Base-by-base conservation (phyloP, 495 filamentous ascomycete species). In the Clavariopsis aquatica region DNA sequence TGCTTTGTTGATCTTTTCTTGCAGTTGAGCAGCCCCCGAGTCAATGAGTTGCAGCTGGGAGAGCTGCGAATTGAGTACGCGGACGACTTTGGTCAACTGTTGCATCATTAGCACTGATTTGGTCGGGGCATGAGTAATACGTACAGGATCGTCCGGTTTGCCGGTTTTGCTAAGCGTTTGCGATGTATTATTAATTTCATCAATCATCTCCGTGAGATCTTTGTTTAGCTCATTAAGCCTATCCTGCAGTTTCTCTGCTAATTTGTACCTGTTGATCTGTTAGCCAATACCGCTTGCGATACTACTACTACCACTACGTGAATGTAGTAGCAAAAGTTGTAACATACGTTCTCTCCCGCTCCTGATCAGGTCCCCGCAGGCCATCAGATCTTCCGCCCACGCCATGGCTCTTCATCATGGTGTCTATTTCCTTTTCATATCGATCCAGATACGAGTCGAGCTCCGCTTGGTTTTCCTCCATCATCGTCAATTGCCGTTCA, bases 381-480 rank as follows among this genome's bases (percentile, higher is more conserved):
- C 85, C 81, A 63, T 92, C 89, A 0, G 51, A 51, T 84, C 83
- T 23, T 1, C 62, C 57, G 45, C 49, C 36, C 52, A 80, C 81
- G 36, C 83, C 79, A 36, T 81, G 71, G 72, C 91, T 85, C 69
- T 89, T 87, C 62, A 94, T 89, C 80, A 98, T 85, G 62, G 89
- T 83, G 62, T 96, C 89, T 1, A 98, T 88, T 67, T 97, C 90
- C 19, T 79, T 79, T 76, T 99, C 95, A 71, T 97, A 99, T 58
- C 86, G 84, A 65, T 96, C 90, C 17, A 99, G 81, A 84, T 89
- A 92, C 31, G 80, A 80, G 54, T 85, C 85, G 28, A 99, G 78
- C 76, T 98, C 95, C 15, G 90, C 86, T 76, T 99, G 95, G 73
- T 96, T 91, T 57, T 85, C 85, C 78, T 98, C 95, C 5, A 99